These are phyloP conservation scores for Cutaneotrichosporon sp. DNA, from an alignment of 1,284 basidiomycete genomes.

Conservation along the genomic window DNA sequence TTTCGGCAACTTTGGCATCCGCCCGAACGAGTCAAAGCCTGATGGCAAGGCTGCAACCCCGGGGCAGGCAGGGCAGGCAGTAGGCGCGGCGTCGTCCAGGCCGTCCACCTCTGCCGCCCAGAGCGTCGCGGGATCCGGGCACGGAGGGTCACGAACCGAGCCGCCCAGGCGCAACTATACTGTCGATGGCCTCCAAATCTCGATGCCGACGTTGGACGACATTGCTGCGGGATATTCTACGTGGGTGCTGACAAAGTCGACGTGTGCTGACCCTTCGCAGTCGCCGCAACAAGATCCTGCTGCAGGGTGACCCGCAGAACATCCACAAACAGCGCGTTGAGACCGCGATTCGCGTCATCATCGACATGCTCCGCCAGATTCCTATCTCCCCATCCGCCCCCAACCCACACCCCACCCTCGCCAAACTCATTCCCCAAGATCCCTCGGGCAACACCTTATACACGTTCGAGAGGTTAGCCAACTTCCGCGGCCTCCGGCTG, in stretches of 20 bases:
- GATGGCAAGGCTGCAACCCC: not conserved
- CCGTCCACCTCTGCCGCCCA: not conserved
- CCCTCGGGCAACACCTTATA: constrained; percentile 34
- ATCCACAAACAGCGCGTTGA: constrained; percentile 50
- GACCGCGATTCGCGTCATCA: constrained; percentile 50
- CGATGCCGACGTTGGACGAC: constrained; percentile 33
- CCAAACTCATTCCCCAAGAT: constrained; percentile 33
- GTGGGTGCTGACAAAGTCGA: constrained; percentile 19
- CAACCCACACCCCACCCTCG: constrained; percentile 24
- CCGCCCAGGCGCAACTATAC: constrained; percentile 44
- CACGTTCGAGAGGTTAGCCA: constrained; percentile 42
- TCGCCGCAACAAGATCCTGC: constrained; percentile 39
- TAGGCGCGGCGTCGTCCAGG: not conserved
- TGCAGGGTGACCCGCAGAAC: constrained; percentile 49
- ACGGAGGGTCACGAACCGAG: constrained; percentile 42
- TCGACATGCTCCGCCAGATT: constrained; percentile 45
- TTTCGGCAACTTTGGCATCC: constrained; percentile 15
- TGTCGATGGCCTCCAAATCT: constrained; percentile 34
- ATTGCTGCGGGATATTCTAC: constrained; percentile 24
- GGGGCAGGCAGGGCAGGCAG: not conserved
- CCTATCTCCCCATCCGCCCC: constrained; percentile 33
- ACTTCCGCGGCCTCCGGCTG: constrained; percentile 40
- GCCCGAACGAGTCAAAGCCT: constrained; percentile 1
- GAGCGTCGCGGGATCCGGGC: constrained; percentile 28
- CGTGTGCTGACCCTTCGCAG: constrained; percentile 15